Percentiles rank a stretch among this genome's conserved stretches.
These are phyloP conservation scores for Arthrobotrys conoides DNA, from an alignment of 2,329 filamentous ascomycete genomes.

Conservation along the genomic window DNA sequence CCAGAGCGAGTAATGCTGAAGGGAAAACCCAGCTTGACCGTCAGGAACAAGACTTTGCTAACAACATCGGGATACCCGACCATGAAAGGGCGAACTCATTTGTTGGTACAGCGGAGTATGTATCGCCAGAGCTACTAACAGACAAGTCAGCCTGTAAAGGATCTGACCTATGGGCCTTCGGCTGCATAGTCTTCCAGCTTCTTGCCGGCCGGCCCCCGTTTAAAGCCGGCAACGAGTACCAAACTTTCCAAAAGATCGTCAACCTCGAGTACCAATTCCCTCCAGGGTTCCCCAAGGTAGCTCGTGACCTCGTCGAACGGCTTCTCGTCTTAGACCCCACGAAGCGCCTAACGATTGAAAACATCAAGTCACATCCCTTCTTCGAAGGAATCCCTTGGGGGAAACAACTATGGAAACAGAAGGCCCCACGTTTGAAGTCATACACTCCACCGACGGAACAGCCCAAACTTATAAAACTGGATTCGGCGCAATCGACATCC, in stretches of 20 bases:
- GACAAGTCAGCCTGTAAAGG: slow-evolving; percentile 98
- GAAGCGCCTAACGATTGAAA: slow-evolving; percentile 87
- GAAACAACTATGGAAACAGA: slow-evolving; percentile 86
- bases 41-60: slow-evolving; percentile 64
- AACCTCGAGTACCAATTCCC: slow-evolving; percentile 95
- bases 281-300: slow-evolving; percentile 84
- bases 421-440: slow-evolving; percentile 86
- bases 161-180: slow-evolving; percentile 98
- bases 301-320: slow-evolving; percentile 89
- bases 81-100: slow-evolving; percentile 89
- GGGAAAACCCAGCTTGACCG: slow-evolving; percentile 68
- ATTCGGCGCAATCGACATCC: slow-evolving; percentile 69
- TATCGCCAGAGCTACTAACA: slow-evolving; percentile 95
- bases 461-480: slow-evolving; percentile 80
- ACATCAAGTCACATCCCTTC: slow-evolving; percentile 96
- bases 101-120: slow-evolving; percentile 97
- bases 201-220: slow-evolving; percentile 96
- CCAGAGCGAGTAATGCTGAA: slow-evolving; percentile 65
- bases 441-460: slow-evolving; percentile 84
- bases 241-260: slow-evolving; percentile 98
- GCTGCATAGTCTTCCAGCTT: slow-evolving; percentile 96
- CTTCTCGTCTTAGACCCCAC: slow-evolving; percentile 90
- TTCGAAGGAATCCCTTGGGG: slow-evolving; percentile 91
- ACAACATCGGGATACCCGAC: slow-evolving; percentile 69
- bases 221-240: slow-evolving; percentile 94